Base-by-base conservation (phyloP, 352 stramenopile genomes). In the Achlya hypogyna region DNA sequence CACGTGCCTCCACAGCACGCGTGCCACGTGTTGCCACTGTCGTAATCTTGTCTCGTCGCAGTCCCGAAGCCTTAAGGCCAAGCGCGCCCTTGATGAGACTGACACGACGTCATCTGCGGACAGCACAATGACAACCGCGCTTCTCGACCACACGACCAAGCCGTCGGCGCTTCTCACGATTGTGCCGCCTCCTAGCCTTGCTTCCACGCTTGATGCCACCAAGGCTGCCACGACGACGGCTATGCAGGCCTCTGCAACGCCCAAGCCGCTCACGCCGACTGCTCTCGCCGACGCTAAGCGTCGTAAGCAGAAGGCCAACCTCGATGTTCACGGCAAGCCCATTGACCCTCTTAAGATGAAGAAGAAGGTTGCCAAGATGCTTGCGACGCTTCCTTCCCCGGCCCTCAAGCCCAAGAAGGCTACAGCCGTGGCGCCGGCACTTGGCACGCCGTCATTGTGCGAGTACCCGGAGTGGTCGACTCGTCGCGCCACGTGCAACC, bases 1-100 rank as follows among this genome's bases (percentile, higher is more conserved):
- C 27, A 74, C 69, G 27, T 90, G 82, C 43, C 68, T 84, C 25
- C 82, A 90, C 76, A 87, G 77, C 63, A 88, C 82, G 38, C 78
- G 82, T 51, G 82, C 82, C 32, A 88, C 79, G 3, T 90, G 82
- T 72, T 90, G 79, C 69, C 79, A 88, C 59, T 90, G 82, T 72
- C 82, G 82, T 59, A 88, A 90, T 69, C 78, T 91, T 71, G 81
- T 88, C 49, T 82, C 74, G n/a, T 84, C 60, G 27, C 60, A 67
- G 28, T 51, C 28, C 34, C 60, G 60, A 10, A 67, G 60, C 34
- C 40, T 67, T 42, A 67, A 67, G 47, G 60, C 60, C 45, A 67
- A 58, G 51, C 45, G 60, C 29, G 60, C 60, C n/a, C 14, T 35
- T 16, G 60, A 67, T 38, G 60, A 67, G 20, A 34, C 51, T 18